Base-by-base conservation (phyloP, 2,329 filamentous ascomycete species). In the Podosphaera xanthii region DNA sequence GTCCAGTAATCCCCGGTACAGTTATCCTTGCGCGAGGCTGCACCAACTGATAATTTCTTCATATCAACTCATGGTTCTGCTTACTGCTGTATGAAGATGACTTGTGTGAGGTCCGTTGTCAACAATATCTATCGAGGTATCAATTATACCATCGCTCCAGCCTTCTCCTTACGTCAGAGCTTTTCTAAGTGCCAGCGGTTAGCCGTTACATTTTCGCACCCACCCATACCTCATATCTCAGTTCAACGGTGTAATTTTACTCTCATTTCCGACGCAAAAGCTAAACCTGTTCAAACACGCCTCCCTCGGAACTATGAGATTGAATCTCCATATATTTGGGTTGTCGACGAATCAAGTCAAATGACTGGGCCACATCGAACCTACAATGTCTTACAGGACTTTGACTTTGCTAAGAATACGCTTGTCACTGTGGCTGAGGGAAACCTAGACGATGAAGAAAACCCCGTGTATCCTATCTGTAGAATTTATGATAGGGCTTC, bases 401-500 rank as follows among this genome's bases (percentile, higher is more conserved):
- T 81, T 58, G 72, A 83, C 63, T 73, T 71, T 33, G 67, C 70
- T n/a, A 73, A 71, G 0, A 70, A 77, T 59, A 73, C 75, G 60
- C 71, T 84, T 1, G 67, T 80, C 2, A 73, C 77, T 62, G 70
- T 83, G 34, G 67, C 67, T 0, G 54, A 57, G 31, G 38, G 22
- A n/a, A 42, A 57, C 12, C 8, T 9, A 4, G 54, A 57, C 14
- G 61, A 68, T 1, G 68, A 70, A 0, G 68, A 67, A 4, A 59
- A 64, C 3, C 63, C 61, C n/a, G 61, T 64, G 0, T 59, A 72
- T 59, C 81, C 87, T 1, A 75, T 90, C 40, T 94, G 87, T 75
- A 83, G 81, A 65, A 74, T 94, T 53, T 69, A 87, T 36, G 76
- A 81, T 69, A 82, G 82, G 64, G 70, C 71, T 58, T 77, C 73